Percentiles rank a stretch among this genome's conserved stretches.
Evolutionary conservation across 2,329 filamentous ascomycete species (phyloP).

Genomic region (Corynespora cassiicola): DNA sequence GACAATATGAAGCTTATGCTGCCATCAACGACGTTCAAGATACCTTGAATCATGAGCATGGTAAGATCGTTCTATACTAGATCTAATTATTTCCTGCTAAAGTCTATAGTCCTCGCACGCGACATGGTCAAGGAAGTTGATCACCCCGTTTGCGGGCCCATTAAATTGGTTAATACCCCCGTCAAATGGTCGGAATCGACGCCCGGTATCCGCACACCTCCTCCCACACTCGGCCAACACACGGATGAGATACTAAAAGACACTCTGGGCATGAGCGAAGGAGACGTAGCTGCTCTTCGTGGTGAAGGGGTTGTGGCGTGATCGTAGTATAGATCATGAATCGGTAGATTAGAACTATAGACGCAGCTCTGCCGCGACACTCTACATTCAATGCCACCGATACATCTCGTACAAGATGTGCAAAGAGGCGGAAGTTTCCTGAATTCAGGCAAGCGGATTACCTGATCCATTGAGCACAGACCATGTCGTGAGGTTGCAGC

Average conservation of each 20-base stretch:
- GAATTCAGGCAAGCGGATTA: constrained; percentile 1
- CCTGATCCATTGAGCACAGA: constrained; percentile 3
- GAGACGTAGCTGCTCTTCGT: constrained; percentile 38
- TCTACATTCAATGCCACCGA: too few species aligned
- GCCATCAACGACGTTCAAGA: constrained; percentile 92
- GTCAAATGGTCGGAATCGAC: constrained; percentile 89
- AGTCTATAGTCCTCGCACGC: constrained; percentile 66
- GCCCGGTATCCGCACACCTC: constrained; percentile 76
- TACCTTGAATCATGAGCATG: constrained; percentile 84
- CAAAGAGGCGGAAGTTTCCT: neutral
- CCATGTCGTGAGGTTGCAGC: neutral
- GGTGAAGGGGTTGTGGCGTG: constrained; percentile 44
- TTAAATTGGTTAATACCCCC: constrained; percentile 91
- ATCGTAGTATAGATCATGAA: neutral
- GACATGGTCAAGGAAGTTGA: constrained; percentile 90
- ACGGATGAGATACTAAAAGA: constrained; percentile 44
- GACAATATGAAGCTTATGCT: constrained; percentile 66
- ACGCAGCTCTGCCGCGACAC: too few species aligned
- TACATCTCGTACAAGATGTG: neutral
- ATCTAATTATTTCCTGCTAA: constrained; percentile 8
- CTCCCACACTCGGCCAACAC: constrained; percentile 73
- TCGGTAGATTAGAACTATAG: neutral
- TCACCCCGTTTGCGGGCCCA: constrained; percentile 80
- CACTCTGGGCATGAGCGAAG: constrained; percentile 37
- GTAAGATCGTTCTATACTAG: constrained; percentile 52